Percentiles rank a stretch among this genome's conserved stretches.
Evolutionary conservation across 495 filamentous ascomycete genomes (phyloP).

Genomic region (Aspergillus ostianus): DNA sequence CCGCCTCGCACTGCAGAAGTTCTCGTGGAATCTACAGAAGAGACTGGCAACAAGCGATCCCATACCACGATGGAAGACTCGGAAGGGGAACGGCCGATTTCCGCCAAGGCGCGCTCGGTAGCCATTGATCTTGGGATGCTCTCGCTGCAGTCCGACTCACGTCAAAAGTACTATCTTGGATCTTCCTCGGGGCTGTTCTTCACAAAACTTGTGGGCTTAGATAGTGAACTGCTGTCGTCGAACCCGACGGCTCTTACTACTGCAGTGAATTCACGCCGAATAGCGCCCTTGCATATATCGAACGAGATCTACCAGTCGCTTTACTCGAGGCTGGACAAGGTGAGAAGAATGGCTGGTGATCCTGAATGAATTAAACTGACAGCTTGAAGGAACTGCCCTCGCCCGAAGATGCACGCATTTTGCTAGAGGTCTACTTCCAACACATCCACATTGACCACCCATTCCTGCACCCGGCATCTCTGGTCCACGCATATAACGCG

Average conservation of each 20-base stretch:
- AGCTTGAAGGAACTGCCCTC: constrained; percentile 19
- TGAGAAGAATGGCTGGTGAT: not conserved
- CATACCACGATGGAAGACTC: constrained; percentile 14
- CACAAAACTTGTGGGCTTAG: constrained; percentile 21
- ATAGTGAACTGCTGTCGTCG: constrained; percentile 8
- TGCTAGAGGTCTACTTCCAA: constrained; percentile 24
- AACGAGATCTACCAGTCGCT: constrained; percentile 13
- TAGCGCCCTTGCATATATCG: not conserved
- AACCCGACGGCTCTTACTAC: not conserved
- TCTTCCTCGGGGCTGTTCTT: constrained; percentile 27
- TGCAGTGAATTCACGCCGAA: not conserved
- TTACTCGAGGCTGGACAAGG: constrained; percentile 15
- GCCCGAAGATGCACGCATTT: constrained; percentile 14
- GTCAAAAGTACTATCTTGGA: constrained; percentile 26
- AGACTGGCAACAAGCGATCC: constrained; percentile 12
- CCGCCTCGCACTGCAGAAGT: no score
- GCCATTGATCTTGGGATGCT: constrained; percentile 28
- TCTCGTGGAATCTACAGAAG: no score
- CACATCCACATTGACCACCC: constrained; percentile 27
- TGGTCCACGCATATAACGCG: constrained; percentile 23
- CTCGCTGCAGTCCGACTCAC: constrained; percentile 25
- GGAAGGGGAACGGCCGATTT: constrained; percentile 16
- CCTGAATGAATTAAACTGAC: not conserved
- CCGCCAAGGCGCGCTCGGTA: constrained; percentile 25
- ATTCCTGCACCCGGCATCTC: constrained; percentile 21